Conservation (phyloP, 352 stramenopile genomes). For the Phytophthora pisi region DNA sequence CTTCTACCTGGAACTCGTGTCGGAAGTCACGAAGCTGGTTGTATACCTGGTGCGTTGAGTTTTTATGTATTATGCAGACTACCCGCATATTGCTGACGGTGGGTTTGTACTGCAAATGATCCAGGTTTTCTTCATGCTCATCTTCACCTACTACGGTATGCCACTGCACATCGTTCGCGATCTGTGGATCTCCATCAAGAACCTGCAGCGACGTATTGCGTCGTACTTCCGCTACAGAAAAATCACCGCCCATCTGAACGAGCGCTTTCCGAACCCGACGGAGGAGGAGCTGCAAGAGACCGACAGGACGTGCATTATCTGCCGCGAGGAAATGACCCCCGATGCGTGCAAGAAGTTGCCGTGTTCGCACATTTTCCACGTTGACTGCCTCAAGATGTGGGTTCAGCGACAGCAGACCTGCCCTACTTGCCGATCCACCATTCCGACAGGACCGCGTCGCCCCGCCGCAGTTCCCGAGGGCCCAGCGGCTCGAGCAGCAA, state of each 20-base stretch:
- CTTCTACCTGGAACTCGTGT: slow-evolving; percentile 97
- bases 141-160: slow-evolving; percentile 98
- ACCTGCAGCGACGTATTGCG: slow-evolving; percentile 78
- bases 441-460: slow-evolving; percentile 75
- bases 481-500: slow-evolving; percentile 26
- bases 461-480: slow-evolving; percentile 43
- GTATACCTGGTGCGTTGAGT: slow-evolving; percentile 91
- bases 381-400: slow-evolving; percentile 98
- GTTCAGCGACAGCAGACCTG: slow-evolving; percentile 98
- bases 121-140: slow-evolving; percentile 96
- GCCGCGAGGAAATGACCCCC: slow-evolving; percentile 93
- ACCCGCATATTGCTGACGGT: background rate
- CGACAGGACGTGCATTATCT: slow-evolving; percentile 96
- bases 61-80: background rate
- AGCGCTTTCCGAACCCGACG: slow-evolving; percentile 94
- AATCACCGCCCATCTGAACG: slow-evolving; percentile 96
- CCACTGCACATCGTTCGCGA: slow-evolving; percentile 98
- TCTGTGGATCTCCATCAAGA: slow-evolving; percentile 94
- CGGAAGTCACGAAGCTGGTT: slow-evolving; percentile 95
- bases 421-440: slow-evolving; percentile 96
- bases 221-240: slow-evolving; percentile 94
- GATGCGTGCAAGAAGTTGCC: slow-evolving; percentile 94
- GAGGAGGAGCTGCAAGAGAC: slow-evolving; percentile 95
- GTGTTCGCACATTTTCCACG: slow-evolving; percentile 98
- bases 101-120: background rate